Evolutionary conservation across 768 basidiomycete species (phyloP), one percentile per base, ranked within the genome.

Genomic region (Trametes cubensis): DNA sequence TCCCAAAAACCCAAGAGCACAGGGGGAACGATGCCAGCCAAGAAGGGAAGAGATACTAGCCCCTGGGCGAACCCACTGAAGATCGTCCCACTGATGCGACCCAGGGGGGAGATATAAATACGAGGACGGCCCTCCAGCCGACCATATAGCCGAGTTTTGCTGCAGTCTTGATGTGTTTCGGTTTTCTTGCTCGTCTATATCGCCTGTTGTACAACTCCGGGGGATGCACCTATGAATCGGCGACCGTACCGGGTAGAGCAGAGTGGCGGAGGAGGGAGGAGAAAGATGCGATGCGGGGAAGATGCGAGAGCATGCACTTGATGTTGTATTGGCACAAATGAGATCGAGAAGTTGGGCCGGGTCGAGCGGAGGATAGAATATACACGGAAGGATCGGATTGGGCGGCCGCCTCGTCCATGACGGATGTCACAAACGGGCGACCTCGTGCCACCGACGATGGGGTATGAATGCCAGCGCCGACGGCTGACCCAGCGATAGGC

Each of bases 391-490:
- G 46, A 28, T 47, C 44, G 50, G 60, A 58, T 65, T 46, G 62
- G 62, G 57, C 51, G 62, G 52, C 28, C 56, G 65, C 46, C 57
- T 55, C 58, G 62, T 30, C 38, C 52, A 26, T 44, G 63, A 60
- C 45, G 53, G 26, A 48, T 26, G 54, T 51, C 58, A 52, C 47
- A 42, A 45, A 58, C 73, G 67, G 65, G 52, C 42, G 65, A 58
- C 48, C 61, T 49, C 17, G 39, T 40, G 64, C 66, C 56, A 55
- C 67, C 70, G 74, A 70, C 76, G 68, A 73, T 73, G 78, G 78
- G 75, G 76, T 74, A 81, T 79, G 77, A 80, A 80, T 81, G 77
- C 76, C 76, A 74, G 71, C 66, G 74, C 70, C 68, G 67, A 69
- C 58, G 62, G 62, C 69, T 65, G 58, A 70, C 75, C 76, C 73